These are phyloP conservation scores for Trichoderma sp. DNA, from an alignment of 2,329 filamentous ascomycete genomes.

Conservation along the genomic window DNA sequence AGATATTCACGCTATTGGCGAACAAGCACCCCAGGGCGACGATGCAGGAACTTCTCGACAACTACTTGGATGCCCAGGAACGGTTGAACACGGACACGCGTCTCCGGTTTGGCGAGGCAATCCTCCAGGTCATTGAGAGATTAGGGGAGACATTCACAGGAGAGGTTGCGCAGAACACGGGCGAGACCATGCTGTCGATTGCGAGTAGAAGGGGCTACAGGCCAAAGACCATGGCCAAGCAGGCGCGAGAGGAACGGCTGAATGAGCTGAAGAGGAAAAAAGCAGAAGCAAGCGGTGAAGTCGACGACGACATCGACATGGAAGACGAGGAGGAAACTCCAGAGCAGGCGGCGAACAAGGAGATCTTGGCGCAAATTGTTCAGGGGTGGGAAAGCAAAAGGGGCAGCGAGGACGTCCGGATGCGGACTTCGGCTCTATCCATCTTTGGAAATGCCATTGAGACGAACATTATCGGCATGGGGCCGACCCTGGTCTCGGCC, in stretches of 20 bases:
- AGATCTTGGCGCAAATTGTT: constrained; percentile 60
- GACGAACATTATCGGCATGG: constrained; percentile 60
- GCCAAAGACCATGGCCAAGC: constrained; percentile 60
- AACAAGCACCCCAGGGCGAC: constrained; percentile 64
- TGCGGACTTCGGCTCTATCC: constrained; percentile 69
- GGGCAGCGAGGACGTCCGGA: constrained; percentile 68
- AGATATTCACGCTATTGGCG: constrained; percentile 64
- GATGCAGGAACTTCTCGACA: constrained; percentile 63
- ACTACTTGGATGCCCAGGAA: constrained; percentile 67
- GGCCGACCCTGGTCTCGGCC: constrained; percentile 54
- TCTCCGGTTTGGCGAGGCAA: constrained; percentile 68
- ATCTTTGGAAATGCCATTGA: constrained; percentile 64
- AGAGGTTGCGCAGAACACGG: constrained; percentile 54
- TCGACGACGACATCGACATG: constrained; percentile 47
- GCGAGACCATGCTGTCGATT: constrained; percentile 62
- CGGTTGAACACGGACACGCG: constrained; percentile 62
- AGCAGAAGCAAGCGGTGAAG: constrained; percentile 38
- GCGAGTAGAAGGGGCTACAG: constrained; percentile 65
- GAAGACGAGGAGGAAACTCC: constrained; percentile 52
- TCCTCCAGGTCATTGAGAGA: constrained; percentile 65
- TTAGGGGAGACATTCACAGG: constrained; percentile 59
- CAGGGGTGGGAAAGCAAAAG: constrained; percentile 67
- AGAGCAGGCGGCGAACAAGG: constrained; percentile 51
- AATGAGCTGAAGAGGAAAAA: constrained; percentile 54
- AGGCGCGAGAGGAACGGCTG: constrained; percentile 54